A percentile compares a stretch with the other conserved stretches of the same genome.
Conservation (phyloP, 2,329 filamentous ascomycete species). For the Ampelomyces quisqualis region DNA sequence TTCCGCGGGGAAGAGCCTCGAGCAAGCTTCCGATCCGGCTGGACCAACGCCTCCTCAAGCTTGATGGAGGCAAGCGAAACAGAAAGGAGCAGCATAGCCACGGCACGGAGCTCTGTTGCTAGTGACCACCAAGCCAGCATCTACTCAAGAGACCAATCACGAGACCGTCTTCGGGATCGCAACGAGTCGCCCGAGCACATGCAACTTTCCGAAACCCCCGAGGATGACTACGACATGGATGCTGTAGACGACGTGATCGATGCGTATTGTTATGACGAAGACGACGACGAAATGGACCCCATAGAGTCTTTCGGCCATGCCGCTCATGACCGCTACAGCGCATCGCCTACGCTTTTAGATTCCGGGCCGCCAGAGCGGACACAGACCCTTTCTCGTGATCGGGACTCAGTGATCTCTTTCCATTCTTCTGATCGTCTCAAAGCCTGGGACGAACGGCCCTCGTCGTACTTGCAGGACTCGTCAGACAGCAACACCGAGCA, state of each 20-base stretch:
- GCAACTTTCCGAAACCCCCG: slow-evolving; percentile 24
- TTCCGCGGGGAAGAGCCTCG: slow-evolving; percentile 49
- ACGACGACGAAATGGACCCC: slow-evolving; percentile 32
- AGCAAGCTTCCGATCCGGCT: slow-evolving; percentile 60
- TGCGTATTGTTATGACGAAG: slow-evolving; percentile 60
- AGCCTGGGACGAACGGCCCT: slow-evolving; percentile 19
- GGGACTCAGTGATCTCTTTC: slow-evolving; percentile 27
- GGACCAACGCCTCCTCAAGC: slow-evolving; percentile 61
- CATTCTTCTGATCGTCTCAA: slow-evolving; percentile 25
- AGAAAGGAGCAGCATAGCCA: slow-evolving; percentile 78
- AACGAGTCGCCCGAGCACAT: slow-evolving; percentile 35
- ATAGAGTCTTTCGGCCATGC: slow-evolving; percentile 10
- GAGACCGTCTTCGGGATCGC: slow-evolving; percentile 27
- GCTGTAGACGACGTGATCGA: slow-evolving; percentile 61
- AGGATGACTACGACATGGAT: slow-evolving; percentile 51
- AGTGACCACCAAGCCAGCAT: slow-evolving; percentile 53
- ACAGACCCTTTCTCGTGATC: slow-evolving; percentile 31
- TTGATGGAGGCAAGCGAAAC: slow-evolving; percentile 62
- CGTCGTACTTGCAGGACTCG: slow-evolving; percentile 8
- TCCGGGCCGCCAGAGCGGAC: slow-evolving; percentile 28
- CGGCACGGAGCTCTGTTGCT: slow-evolving; percentile 70
- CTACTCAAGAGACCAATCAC: slow-evolving; percentile 48
- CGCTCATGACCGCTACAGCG: slow-evolving; percentile 11
- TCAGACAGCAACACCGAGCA: slow-evolving; percentile 9
- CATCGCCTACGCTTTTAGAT: slow-evolving; percentile 23